phyloP scores from a whole-genome alignment of 768 basidiomycete genomes.

The Dendrothele bispora region DNA sequence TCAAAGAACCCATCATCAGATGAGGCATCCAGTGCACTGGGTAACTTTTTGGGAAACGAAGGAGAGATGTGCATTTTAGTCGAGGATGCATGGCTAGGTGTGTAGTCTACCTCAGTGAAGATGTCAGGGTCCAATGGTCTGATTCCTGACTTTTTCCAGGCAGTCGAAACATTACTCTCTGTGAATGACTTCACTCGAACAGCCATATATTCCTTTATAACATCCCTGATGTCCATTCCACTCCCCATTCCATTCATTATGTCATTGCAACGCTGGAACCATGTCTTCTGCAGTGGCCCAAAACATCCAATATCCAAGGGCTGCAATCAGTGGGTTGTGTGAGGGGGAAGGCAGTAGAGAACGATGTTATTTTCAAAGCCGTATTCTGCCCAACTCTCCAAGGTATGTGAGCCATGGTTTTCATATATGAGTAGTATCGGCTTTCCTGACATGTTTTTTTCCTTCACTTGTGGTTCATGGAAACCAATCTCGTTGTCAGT shows the following conservation, averaged over 20 bases:
- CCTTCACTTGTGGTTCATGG: constrained; percentile 36
- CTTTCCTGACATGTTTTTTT: constrained; percentile 20
- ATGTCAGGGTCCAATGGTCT: constrained; percentile 23
- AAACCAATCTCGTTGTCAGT: constrained; percentile 31
- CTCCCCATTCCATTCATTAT: constrained; percentile 14
- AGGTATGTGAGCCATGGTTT: constrained; percentile 43
- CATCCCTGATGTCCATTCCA: constrained; percentile 20
- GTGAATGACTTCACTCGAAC: constrained; percentile 14
- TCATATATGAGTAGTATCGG: constrained; percentile 39
- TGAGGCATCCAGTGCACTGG: too few relatives aligned
- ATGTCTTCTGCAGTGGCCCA: constrained; percentile 24
- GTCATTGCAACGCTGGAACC: constrained; percentile 24
- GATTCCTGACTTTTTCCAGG: constrained; percentile 24
- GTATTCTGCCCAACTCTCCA: constrained; percentile 18
- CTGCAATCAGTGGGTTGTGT: constrained; percentile 41
- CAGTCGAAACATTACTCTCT: constrained; percentile 11
- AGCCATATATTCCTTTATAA: constrained; percentile 28
- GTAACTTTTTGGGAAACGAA: too few relatives aligned
- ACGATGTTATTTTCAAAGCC: constrained; percentile 27
- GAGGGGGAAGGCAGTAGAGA: constrained; percentile 34
- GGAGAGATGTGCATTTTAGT: constrained; percentile 8
- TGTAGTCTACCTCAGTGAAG: constrained; percentile 22
- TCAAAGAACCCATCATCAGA: too few relatives aligned
- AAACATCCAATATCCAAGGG: constrained; percentile 43
- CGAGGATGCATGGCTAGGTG: constrained; percentile 21